phyloP scores from a whole-genome alignment of 306 rosid species.

The Echinosophora koreensis region DNA sequence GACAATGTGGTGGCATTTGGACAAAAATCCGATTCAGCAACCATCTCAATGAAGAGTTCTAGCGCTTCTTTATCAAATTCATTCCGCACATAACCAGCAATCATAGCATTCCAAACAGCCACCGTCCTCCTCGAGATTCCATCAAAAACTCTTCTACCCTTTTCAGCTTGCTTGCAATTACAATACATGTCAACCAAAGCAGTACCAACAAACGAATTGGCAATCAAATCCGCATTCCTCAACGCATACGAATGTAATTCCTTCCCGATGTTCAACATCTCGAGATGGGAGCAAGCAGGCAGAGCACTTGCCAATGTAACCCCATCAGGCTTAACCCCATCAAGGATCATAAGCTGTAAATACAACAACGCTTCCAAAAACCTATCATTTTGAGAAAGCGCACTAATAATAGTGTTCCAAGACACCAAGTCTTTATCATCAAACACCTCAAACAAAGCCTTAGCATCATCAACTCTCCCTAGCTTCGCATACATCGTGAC shows the following conservation, averaged over 20 bases:
- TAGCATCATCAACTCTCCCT: slow-evolving; percentile 64
- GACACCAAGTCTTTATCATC: slow-evolving; percentile 75
- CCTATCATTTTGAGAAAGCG: slow-evolving; percentile 74
- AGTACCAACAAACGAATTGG: slow-evolving; percentile 74
- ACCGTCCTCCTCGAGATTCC: slow-evolving; percentile 50
- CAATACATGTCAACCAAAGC: slow-evolving; percentile 94
- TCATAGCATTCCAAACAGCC: slow-evolving; percentile 85
- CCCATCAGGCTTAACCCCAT: slow-evolving; percentile 73
- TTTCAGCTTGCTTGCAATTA: slow-evolving; percentile 65
- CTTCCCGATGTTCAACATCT: slow-evolving; percentile 67
- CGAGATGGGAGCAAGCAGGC: slow-evolving; percentile 88
- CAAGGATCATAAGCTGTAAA: slow-evolving; percentile 57
- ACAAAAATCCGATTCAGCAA: slow-evolving; percentile 42
- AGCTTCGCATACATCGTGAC: slow-evolving; percentile 81
- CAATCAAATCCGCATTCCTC: slow-evolving; percentile 57
- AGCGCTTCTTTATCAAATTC: slow-evolving; percentile 72
- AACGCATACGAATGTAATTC: slow-evolving; percentile 76
- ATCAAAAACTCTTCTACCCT: slow-evolving; percentile 69
- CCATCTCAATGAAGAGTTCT: slow-evolving; percentile 71
- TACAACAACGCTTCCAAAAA: slow-evolving; percentile 68
- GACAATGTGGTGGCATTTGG: slow-evolving; percentile 80
- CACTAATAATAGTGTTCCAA: slow-evolving; percentile 83
- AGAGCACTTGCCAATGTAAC: slow-evolving; percentile 79
- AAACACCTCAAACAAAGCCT: slow-evolving; percentile 68
- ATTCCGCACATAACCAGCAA: slow-evolving; percentile 75